These are phyloP conservation scores for Phytomonas francai DNA, from an alignment of 208 protist species.

Conservation along the genomic window DNA sequence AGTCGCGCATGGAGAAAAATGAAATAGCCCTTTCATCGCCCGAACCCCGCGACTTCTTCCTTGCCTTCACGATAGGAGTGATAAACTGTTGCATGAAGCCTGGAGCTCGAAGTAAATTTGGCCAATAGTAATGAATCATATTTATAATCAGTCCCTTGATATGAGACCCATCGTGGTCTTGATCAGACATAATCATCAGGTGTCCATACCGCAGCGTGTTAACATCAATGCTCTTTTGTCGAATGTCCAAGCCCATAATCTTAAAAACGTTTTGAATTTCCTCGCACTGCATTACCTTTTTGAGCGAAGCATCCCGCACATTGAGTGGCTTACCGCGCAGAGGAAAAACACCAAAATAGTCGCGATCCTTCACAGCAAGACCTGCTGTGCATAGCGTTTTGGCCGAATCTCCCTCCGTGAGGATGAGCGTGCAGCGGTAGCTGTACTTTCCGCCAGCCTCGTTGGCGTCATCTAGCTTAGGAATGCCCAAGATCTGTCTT, in stretches of 20 bases:
- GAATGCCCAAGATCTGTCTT: slow-evolving; percentile 91
- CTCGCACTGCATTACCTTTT: slow-evolving; percentile 93
- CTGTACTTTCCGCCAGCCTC: slow-evolving; percentile 94
- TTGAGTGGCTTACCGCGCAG: slow-evolving; percentile 99
- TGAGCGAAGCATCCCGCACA: slow-evolving; percentile 95
- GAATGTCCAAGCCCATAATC: slow-evolving; percentile 95
- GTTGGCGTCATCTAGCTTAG: slow-evolving; percentile 99
- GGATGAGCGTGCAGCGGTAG: slow-evolving; percentile 98
- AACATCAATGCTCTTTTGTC: slow-evolving; percentile 81
- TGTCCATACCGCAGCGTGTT: slow-evolving; percentile 97
- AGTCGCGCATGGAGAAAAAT: slow-evolving; percentile 99
- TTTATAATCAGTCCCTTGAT: slow-evolving; percentile 99
- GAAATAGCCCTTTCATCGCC: slow-evolving; percentile 49
- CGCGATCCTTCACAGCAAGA: slow-evolving; percentile 96
- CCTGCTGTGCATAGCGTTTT: slow-evolving; percentile 97
- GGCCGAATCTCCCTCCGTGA: slow-evolving; percentile 99
- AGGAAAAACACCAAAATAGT: slow-evolving; percentile 99
- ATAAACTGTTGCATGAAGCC: slow-evolving; percentile 99
- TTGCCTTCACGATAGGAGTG: slow-evolving; percentile 99
- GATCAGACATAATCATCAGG: slow-evolving; percentile 99
- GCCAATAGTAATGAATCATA: slow-evolving; percentile 99
- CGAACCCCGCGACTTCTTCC: slow-evolving; percentile 64
- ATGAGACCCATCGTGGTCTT: slow-evolving; percentile 99
- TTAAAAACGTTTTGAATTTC: slow-evolving; percentile 94
- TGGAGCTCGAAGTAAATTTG: slow-evolving; percentile 90